phyloP scores from a whole-genome alignment of 352 stramenopile species.

The Globisporangium middletonii region DNA sequence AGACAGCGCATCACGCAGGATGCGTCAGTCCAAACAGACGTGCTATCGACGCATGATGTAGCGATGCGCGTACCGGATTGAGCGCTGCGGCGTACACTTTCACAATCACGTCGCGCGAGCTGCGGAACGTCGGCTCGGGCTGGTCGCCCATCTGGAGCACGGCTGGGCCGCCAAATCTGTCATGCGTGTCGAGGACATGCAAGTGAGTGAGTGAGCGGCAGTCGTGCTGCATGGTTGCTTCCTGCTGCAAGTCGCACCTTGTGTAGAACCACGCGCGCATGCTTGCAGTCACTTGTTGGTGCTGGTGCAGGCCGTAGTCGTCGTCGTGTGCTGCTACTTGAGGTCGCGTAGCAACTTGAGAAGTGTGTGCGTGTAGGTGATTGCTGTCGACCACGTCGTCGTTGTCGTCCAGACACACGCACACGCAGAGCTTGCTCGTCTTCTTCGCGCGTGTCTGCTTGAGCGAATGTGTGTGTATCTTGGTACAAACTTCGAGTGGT shows the following conservation, averaged over 20 bases:
- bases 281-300: neutral
- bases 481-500: neutral
- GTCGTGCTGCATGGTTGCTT: neutral
- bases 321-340: neutral
- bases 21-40: neutral
- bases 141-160: constrained; percentile 59
- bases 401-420: neutral
- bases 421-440: neutral
- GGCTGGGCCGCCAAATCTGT: constrained; percentile 48
- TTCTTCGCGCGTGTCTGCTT: neutral
- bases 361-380: neutral
- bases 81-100: constrained; percentile 55
- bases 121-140: constrained; percentile 37
- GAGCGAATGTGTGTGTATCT: neutral
- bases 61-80: constrained; percentile 39
- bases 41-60: too few species aligned
- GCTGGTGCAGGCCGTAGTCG: neutral
- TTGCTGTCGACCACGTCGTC: neutral
- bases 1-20: neutral
- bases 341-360: neutral
- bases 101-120: constrained; percentile 53
- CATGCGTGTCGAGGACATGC: neutral
- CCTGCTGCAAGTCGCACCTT: constrained; percentile 27
- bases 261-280: constrained; percentile 81
- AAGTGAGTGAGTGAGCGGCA: neutral